Evolutionary conservation across 2,329 filamentous ascomycete genomes (phyloP).

Genomic region (Neoscytalidium dimidiatum): DNA sequence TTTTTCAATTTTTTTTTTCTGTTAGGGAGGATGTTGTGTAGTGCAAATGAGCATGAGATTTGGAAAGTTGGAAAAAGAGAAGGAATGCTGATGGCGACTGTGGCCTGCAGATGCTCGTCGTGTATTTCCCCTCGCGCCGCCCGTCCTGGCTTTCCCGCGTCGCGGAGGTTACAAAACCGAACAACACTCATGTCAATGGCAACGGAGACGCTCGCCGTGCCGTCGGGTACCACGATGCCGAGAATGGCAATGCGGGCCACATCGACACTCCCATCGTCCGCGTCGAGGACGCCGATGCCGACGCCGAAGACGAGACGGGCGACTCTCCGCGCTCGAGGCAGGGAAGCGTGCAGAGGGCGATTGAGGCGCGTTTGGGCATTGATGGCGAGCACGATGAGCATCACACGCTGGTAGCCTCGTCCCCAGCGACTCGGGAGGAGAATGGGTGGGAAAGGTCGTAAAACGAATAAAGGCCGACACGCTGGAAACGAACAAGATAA

Average conservation of each 20-base stretch:
- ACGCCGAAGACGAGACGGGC: background rate
- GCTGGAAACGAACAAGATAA: background rate
- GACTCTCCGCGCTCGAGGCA: background rate
- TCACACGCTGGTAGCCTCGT: slow-evolving; percentile 5
- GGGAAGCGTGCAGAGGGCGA: slow-evolving; percentile 5
- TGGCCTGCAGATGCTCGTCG: background rate
- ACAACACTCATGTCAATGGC: background rate
- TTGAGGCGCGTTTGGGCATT: background rate
- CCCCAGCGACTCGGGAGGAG: background rate
- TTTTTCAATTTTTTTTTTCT: background rate
- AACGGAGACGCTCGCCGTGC: background rate
- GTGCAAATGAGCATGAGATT: no score
- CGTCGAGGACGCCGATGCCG: background rate
- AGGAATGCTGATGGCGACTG: background rate
- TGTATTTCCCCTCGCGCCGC: background rate
- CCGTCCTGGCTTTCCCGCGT: background rate
- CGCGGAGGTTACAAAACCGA: background rate
- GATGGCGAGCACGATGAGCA: slow-evolving; percentile 8
- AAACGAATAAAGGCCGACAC: background rate
- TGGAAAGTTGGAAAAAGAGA: background rate
- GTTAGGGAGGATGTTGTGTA: no score
- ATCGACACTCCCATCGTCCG: background rate
- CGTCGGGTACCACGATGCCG: background rate
- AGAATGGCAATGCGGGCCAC: background rate
- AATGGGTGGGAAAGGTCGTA: slow-evolving; percentile 2